Evolutionary conservation across 495 filamentous ascomycete species (phyloP), one percentile per base, ranked within the genome.

Genomic region (Lepidopterella palustris): DNA sequence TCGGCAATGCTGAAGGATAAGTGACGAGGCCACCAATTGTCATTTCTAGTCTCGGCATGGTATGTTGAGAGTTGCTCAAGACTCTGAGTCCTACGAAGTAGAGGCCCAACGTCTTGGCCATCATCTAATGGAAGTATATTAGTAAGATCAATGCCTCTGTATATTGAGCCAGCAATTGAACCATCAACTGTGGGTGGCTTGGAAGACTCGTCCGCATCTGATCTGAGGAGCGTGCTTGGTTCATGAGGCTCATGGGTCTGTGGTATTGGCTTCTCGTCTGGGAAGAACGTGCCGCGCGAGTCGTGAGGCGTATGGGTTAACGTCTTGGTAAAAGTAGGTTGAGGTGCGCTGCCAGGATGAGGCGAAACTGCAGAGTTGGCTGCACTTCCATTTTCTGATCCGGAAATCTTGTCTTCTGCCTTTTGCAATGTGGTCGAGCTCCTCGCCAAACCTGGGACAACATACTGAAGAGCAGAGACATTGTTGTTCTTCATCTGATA

Each of bases 1-100:
- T 95, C 89, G n/a, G 91, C 92, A 42, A 84, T 79, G 61, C 86
- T 88, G 69, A 97, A 97, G 4, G 90, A 95, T 58, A 97, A 76
- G 53, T 90, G 87, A 4, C 90, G 83, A 0, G 91, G 83, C 80
- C 84, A 95, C 55, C 80, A 80, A 15, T 78, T 77, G 45, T 87
- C 81, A 55, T 81, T 76, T 11, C 77, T 69, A 6, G 70, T 63
- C 10, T 74, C 64, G 45, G 68, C 57, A 2, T 67, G 65, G 32
- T 64, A 71, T 60, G 24, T 57, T 53, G 56, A 73, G 59, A 72
- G 65, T 55, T 61, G 74, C 67, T 70, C 72, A 66, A 78, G 62
- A 60, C 81, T 85, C 29, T 80, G 74, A 3, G 73, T 76, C 10
- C 73, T 68, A 13, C 65, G 68, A 13, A 77, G 68, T 11, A 73